These are phyloP conservation scores for Tuber umbilicatum DNA, from an alignment of 495 filamentous ascomycete genomes.

Conservation along the genomic window DNA sequence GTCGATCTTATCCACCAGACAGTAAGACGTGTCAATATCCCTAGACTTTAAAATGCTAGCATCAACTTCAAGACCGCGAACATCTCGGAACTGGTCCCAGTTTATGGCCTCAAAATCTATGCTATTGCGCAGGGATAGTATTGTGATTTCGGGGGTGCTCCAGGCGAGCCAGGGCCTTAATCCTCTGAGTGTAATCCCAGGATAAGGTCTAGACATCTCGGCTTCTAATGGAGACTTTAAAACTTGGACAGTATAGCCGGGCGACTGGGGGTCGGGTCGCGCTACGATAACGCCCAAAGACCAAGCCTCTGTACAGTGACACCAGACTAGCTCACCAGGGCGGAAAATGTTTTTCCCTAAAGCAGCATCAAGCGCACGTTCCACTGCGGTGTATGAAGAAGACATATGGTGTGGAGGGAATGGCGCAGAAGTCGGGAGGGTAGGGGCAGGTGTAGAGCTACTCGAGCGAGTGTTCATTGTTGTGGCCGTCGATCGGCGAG, in stretches of 20 bases:
- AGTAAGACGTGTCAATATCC: constrained; percentile 52
- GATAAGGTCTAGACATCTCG: constrained; percentile 32
- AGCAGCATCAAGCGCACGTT: constrained; percentile 39
- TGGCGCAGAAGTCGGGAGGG: constrained; percentile 25
- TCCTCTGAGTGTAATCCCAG: constrained; percentile 24
- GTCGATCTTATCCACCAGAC: constrained; percentile 48
- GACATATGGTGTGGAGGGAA: constrained; percentile 17
- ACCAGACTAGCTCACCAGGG: constrained; percentile 57
- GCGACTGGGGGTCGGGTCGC: constrained; percentile 17
- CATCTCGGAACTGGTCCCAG: constrained; percentile 46
- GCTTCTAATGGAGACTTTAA: constrained; percentile 38
- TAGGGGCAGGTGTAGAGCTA: constrained; percentile 5
- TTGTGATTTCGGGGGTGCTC: constrained; percentile 50
- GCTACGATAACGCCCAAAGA: constrained; percentile 51
- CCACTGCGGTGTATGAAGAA: constrained; percentile 42
- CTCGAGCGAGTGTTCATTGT: not conserved
- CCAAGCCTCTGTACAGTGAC: constrained; percentile 52
- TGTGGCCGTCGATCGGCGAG: constrained; percentile 3
- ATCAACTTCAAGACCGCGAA: constrained; percentile 50
- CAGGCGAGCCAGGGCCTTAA: constrained; percentile 59
- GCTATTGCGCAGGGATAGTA: constrained; percentile 26
- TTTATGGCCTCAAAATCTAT: constrained; percentile 49
- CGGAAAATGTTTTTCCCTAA: constrained; percentile 50
- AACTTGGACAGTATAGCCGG: constrained; percentile 41
- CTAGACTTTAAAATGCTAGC: constrained; percentile 57